These are phyloP conservation scores for Hymenotorrendiella dingleyae DNA, from an alignment of 2,329 filamentous ascomycete genomes.

Conservation along the genomic window DNA sequence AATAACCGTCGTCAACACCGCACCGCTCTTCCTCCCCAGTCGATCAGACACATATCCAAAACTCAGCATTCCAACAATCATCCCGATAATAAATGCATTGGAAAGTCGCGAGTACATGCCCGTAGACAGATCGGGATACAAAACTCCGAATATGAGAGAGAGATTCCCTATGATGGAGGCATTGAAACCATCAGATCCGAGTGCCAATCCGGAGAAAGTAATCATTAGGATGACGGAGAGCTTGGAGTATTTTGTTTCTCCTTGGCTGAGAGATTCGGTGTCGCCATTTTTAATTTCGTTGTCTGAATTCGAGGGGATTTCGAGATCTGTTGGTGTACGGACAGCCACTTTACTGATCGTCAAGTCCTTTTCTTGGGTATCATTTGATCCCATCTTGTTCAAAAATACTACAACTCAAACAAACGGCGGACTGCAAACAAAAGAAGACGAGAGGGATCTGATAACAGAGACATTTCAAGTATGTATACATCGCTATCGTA, in stretches of 20 bases:
- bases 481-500: no score
- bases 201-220: constrained; percentile 40
- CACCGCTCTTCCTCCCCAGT: constrained; percentile 43
- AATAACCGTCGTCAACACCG: constrained; percentile 41
- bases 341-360: not conserved
- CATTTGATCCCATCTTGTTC: not conserved
- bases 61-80: constrained; percentile 50
- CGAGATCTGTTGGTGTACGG: no score
- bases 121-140: constrained; percentile 40
- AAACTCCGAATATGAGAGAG: constrained; percentile 34
- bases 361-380: not conserved
- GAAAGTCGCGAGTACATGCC: constrained; percentile 45
- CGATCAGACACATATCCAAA: constrained; percentile 45
- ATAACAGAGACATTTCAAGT: no score
- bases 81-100: constrained; percentile 50
- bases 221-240: constrained; percentile 39
- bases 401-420: not conserved
- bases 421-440: no score
- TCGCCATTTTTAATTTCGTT: no score
- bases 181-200: constrained; percentile 42
- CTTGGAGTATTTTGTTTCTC: constrained; percentile 32
- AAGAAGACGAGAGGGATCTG: no score
- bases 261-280: no score
- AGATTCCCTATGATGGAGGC: constrained; percentile 41
- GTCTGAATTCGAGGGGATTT: constrained; percentile 1